phyloP scores from a whole-genome alignment of 306 rosid genomes.

The Corylus heterophylla region DNA sequence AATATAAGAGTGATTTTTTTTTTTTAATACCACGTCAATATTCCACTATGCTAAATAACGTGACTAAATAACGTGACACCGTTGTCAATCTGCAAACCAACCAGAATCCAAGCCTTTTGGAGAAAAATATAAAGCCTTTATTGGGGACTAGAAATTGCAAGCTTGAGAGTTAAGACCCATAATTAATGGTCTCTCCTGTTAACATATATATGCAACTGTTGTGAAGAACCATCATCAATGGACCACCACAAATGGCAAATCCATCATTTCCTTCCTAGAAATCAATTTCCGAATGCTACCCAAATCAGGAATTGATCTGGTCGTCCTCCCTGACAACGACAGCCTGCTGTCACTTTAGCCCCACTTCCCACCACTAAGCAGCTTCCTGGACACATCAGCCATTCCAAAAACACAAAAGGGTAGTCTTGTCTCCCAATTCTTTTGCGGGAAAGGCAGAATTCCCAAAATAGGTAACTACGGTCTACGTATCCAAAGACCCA shows the following conservation, averaged over 20 bases:
- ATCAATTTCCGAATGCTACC: neutral
- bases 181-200: no score
- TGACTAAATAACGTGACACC: no score
- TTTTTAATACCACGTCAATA: no score
- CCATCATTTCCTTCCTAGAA: neutral
- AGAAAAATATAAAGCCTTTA: no score
- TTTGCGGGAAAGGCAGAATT: slow-evolving; percentile 24
- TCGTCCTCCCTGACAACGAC: neutral
- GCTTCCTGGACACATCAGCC: slow-evolving; percentile 9
- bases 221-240: neutral
- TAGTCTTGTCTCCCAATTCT: slow-evolving; percentile 2
- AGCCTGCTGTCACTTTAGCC: neutral
- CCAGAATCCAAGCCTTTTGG: no score
- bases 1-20: no score
- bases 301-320: neutral
- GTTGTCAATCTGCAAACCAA: no score
- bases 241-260: neutral
- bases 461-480: slow-evolving; percentile 45
- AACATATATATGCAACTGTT: no score
- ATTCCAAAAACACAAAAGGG: neutral
- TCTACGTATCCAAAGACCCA: slow-evolving; percentile 35
- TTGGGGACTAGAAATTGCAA: no score
- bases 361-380: neutral
- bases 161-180: no score
- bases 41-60: no score